Evolutionary conservation across 1,139 yeast genomes (phyloP).

Genomic region (Sugiyamaella pinicola): DNA sequence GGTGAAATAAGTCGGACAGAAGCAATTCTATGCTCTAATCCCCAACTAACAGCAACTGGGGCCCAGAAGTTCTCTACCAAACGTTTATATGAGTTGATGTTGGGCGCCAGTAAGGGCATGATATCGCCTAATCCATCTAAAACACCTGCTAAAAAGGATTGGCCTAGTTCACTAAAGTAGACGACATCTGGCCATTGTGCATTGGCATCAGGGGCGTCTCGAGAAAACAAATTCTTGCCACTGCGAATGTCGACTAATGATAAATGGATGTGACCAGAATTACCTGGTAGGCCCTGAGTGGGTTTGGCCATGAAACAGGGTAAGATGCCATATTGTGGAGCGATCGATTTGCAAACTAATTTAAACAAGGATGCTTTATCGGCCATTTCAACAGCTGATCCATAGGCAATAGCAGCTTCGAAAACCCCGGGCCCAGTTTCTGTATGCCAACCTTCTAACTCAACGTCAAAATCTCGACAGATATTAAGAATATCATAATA

Average conservation of each 20-base stretch:
- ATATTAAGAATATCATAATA: constrained; percentile 38
- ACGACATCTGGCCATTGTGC: constrained; percentile 39
- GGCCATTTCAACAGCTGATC: constrained; percentile 39
- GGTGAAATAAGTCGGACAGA: constrained; percentile 43
- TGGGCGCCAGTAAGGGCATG: constrained; percentile 46
- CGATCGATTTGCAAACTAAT: constrained; percentile 40
- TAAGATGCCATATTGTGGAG: constrained; percentile 38
- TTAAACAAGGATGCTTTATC: constrained; percentile 43
- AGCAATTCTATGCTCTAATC: constrained; percentile 44
- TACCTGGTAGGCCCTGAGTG: constrained; percentile 43
- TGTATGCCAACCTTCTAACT: constrained; percentile 45
- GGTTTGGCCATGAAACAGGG: constrained; percentile 48
- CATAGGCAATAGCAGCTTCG: constrained; percentile 44
- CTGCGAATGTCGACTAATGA: constrained; percentile 36
- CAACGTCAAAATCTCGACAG: constrained; percentile 34
- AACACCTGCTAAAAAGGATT: constrained; percentile 44
- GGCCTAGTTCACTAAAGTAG: constrained; percentile 40
- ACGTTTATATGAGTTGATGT: constrained; percentile 44
- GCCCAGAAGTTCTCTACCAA: constrained; percentile 47
- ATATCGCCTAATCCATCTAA: constrained; percentile 42
- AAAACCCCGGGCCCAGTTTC: constrained; percentile 47
- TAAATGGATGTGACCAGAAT: constrained; percentile 45
- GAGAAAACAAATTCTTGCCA: constrained; percentile 41
- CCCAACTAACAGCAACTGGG: constrained; percentile 46
- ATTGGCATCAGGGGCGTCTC: constrained; percentile 34